These are phyloP conservation scores for Zygosaccharomyces siamensis DNA, from an alignment of 805 yeast species.

Conservation along the genomic window DNA sequence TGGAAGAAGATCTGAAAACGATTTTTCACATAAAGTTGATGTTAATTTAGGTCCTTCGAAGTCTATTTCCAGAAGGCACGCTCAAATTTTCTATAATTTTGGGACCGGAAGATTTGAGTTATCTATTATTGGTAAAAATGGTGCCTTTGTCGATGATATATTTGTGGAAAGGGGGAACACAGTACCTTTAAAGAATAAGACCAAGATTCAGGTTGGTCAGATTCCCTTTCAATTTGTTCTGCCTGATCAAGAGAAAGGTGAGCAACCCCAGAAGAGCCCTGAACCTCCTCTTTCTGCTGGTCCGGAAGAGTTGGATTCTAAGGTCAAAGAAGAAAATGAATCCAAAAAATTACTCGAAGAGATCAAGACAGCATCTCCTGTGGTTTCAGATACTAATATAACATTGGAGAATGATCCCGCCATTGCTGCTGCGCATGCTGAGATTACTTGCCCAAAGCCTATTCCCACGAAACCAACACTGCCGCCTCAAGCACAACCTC, in stretches of 20 bases:
- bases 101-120: slow-evolving; percentile 93
- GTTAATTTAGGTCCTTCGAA: slow-evolving; percentile 90
- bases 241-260: slow-evolving; percentile 57
- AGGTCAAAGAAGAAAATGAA: slow-evolving; percentile 13
- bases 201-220: slow-evolving; percentile 89
- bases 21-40: slow-evolving; percentile 68
- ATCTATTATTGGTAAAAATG: slow-evolving; percentile 88
- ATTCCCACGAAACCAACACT: slow-evolving; percentile 37
- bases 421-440: not conserved
- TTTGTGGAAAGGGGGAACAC: slow-evolving; percentile 91
- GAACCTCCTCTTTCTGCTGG: slow-evolving; percentile 13
- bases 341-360: slow-evolving; percentile 9
- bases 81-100: slow-evolving; percentile 92
- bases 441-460: slow-evolving; percentile 28
- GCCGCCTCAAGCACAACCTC: slow-evolving; percentile 14
- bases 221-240: slow-evolving; percentile 82
- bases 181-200: slow-evolving; percentile 75
- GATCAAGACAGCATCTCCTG: slow-evolving; percentile 7
- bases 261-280: slow-evolving; percentile 41
- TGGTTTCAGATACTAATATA: slow-evolving; percentile 19
- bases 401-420: slow-evolving; percentile 24
- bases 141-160: slow-evolving; percentile 90
- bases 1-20: slow-evolving; percentile 82
- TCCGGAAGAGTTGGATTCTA: slow-evolving; percentile 13
- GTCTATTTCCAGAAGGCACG: slow-evolving; percentile 91